Percentiles rank a stretch among this genome's conserved stretches.
Evolutionary conservation across 768 basidiomycete species (phyloP).

Genomic region (Leccinum arenicola): DNA sequence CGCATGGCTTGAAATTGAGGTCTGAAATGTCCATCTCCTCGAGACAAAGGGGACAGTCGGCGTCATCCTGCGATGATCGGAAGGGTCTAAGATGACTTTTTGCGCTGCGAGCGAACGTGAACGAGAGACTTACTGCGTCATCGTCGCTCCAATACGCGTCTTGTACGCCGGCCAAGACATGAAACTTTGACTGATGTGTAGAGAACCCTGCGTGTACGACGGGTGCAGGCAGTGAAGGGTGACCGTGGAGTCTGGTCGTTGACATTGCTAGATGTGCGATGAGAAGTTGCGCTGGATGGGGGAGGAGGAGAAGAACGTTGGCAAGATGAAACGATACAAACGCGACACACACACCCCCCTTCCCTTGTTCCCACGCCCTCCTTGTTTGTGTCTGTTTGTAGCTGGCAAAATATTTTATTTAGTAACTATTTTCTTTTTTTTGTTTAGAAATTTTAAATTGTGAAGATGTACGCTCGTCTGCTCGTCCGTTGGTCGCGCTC

Average conservation of each 20-base stretch:
- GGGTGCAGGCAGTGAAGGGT: conserved; percentile 69
- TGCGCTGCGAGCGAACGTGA: conserved; percentile 5
- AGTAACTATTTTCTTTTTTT: background rate
- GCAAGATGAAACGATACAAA: conserved; percentile 20
- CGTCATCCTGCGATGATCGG: conserved; percentile 72
- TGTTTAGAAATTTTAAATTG: background rate
- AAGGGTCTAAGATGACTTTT: conserved; percentile 13
- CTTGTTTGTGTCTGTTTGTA: conserved; percentile 24
- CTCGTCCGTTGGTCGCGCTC: conserved; percentile 23
- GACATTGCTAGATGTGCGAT: conserved; percentile 37
- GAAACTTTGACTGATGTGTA: conserved; percentile 75
- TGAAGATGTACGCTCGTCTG: conserved; percentile 23
- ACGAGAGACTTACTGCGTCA: conserved; percentile 57
- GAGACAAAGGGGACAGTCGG: conserved; percentile 96
- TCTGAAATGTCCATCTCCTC: conserved; percentile 99
- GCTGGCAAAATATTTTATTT: conserved; percentile 1
- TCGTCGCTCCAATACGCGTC: conserved; percentile 98
- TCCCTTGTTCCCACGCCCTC: conserved; percentile 22
- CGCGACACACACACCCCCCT: conserved; percentile 21
- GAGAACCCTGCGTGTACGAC: conserved; percentile 70
- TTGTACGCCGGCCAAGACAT: conserved; percentile 85
- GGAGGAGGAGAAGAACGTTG: conserved; percentile 6
- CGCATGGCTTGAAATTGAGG: conserved; percentile 98
- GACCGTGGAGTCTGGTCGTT: conserved; percentile 53
- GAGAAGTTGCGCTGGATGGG: conserved; percentile 16